These are phyloP conservation scores for Amesomyces nigricolor DNA, from an alignment of 2,329 filamentous ascomycete genomes.

Conservation along the genomic window DNA sequence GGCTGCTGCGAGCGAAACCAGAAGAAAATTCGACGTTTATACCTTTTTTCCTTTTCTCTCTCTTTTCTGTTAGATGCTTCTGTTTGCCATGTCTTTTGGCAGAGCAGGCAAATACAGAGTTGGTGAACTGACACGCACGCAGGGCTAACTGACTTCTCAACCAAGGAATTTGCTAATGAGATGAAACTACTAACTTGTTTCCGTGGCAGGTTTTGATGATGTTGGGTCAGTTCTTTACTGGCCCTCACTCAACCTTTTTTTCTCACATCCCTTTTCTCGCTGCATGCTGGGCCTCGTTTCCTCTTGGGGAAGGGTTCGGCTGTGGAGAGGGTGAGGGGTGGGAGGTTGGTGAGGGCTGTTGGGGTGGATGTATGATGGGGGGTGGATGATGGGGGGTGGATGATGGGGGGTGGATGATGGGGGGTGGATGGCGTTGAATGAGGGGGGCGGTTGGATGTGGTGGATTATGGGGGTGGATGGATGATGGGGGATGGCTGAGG, in stretches of 20 bases:
- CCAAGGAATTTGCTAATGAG: too few relatives aligned
- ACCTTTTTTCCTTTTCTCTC: constrained; percentile 8
- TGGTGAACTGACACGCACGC: constrained; percentile 18
- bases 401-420: too few relatives aligned
- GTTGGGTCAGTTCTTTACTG: not conserved
- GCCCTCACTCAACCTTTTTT: not conserved
- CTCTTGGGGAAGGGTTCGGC: constrained; percentile 30
- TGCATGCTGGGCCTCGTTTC: constrained; percentile 38
- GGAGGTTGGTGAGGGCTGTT: constrained; percentile 2
- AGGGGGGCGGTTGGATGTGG: too few relatives aligned
- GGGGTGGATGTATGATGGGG: too few relatives aligned
- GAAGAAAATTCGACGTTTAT: constrained; percentile 14
- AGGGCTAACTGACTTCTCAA: too few relatives aligned
- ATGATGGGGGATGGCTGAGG: too few relatives aligned
- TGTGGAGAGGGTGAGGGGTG: constrained; percentile 42
- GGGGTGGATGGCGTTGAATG: too few relatives aligned
- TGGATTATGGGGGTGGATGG: too few relatives aligned
- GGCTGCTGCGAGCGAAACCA: constrained; percentile 8
- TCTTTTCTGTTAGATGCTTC: constrained; percentile 1
- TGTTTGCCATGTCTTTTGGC: too few relatives aligned
- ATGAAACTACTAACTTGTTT: too few relatives aligned
- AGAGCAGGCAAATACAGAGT: too few relatives aligned
- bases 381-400: too few relatives aligned
- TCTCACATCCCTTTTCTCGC: constrained; percentile 45
- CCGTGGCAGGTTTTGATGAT: constrained; percentile 7